Percentiles rank a stretch among this genome's conserved stretches.
These are phyloP conservation scores for Solanum chaucha DNA, from an alignment of 257 asterid species.

Conservation along the genomic window DNA sequence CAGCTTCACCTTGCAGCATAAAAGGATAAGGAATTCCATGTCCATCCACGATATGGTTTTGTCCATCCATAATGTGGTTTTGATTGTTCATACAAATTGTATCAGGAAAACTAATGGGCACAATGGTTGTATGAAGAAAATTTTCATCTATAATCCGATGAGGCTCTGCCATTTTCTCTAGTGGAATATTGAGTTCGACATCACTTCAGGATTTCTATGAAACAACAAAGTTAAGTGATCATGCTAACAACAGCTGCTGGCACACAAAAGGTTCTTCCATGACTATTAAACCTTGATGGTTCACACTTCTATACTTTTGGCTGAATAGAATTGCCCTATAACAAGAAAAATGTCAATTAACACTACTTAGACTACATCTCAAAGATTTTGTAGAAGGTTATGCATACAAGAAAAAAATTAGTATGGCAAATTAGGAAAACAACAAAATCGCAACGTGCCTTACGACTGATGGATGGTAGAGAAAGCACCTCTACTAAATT, in stretches of 20 bases:
- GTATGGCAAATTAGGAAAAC: background rate
- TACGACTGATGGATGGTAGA: background rate
- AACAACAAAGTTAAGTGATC: background rate
- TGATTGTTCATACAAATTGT: constrained; percentile 14
- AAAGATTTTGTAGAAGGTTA: background rate
- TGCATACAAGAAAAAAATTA: background rate
- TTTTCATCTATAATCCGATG: constrained; percentile 19
- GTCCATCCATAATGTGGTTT: constrained; percentile 18
- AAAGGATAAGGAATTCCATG: constrained; percentile 28
- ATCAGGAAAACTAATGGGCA: constrained; percentile 13
- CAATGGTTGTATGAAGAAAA: constrained; percentile 14
- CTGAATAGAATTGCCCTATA: background rate
- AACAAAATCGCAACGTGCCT: background rate
- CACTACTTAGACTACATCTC: background rate
- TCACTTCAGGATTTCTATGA: background rate
- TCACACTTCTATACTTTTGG: background rate
- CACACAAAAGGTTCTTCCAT: background rate
- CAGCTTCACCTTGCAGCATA: constrained; percentile 19
- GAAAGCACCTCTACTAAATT: background rate
- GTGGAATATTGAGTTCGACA: constrained; percentile 8
- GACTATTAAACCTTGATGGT: background rate
- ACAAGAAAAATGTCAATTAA: background rate
- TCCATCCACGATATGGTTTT: constrained; percentile 20
- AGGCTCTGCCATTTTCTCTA: constrained; percentile 16
- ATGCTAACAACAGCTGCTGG: background rate